Evolutionary conservation across 257 asterid genomes (phyloP).

Genomic region (Euphrasia confusa): DNA sequence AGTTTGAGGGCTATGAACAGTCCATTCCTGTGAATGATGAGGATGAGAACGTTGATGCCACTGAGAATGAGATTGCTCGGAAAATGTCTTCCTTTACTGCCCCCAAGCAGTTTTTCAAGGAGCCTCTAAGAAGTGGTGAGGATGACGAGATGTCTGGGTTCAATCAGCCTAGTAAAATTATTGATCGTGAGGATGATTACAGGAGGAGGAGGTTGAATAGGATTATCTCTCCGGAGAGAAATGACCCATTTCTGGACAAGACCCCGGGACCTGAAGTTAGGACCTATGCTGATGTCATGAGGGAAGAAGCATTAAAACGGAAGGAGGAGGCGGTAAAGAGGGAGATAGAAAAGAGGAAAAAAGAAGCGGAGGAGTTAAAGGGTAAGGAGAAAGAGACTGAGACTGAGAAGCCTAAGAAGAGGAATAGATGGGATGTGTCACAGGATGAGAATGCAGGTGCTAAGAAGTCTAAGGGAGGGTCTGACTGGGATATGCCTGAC

Average conservation of each 20-base stretch:
- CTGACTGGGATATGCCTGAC: conserved; percentile 81
- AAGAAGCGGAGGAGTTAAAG: conserved; percentile 57
- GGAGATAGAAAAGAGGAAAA: conserved; percentile 74
- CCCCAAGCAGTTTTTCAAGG: conserved; percentile 69
- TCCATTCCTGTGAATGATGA: conserved; percentile 82
- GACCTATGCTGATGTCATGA: conserved; percentile 86
- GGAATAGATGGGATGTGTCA: conserved; percentile 91
- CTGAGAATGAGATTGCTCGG: conserved; percentile 68
- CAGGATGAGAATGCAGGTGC: conserved; percentile 61
- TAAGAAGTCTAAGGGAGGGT: conserved; percentile 59
- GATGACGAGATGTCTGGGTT: conserved; percentile 65
- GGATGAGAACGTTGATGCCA: conserved; percentile 49
- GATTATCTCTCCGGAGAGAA: conserved; percentile 78
- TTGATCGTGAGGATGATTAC: conserved; percentile 84
- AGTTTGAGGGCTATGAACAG: conserved; percentile 71
- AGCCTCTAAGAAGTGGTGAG: conserved; percentile 58
- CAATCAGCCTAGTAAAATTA: conserved; percentile 67
- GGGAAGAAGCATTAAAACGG: conserved; percentile 68
- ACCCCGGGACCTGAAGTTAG: conserved; percentile 84
- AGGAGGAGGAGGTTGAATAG: conserved; percentile 74
- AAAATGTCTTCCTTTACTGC: conserved; percentile 82
- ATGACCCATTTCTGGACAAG: conserved; percentile 80
- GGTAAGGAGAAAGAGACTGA: conserved; percentile 45
- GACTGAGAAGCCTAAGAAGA: conserved; percentile 73
- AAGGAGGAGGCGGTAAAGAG: conserved; percentile 74